These are phyloP conservation scores for Candida tibetensis DNA, from an alignment of 805 yeast species.

Conservation along the genomic window DNA sequence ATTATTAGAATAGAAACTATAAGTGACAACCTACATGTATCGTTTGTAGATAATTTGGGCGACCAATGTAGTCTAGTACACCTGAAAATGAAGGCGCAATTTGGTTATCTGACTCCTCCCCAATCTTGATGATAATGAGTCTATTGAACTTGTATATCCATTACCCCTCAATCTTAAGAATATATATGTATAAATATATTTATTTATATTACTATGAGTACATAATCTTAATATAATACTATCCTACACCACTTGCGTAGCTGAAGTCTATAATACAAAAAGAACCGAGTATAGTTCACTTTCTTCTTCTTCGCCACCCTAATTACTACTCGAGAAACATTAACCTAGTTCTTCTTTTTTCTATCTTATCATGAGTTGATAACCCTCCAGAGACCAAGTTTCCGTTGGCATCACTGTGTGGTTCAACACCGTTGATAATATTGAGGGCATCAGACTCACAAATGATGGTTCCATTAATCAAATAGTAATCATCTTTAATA, in stretches of 20 bases:
- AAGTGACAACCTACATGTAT: no score
- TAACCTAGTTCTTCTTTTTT: constrained; percentile 43
- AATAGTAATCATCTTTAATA: constrained; percentile 55
- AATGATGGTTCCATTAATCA: constrained; percentile 44
- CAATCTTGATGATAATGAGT: no score
- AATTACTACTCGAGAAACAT: constrained; percentile 32
- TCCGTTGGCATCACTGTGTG: constrained; percentile 21
- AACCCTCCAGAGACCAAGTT: constrained; percentile 19
- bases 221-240: neutral
- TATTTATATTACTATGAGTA: neutral
- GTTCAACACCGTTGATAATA: constrained; percentile 24
- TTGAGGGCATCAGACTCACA: constrained; percentile 49
- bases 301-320: no score
- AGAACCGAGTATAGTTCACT: no score
- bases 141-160: no score
- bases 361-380: constrained; percentile 32
- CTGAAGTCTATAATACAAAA: neutral
- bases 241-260: neutral
- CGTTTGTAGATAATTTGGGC: no score
- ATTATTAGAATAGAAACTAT: constrained; percentile 10
- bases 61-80: no score
- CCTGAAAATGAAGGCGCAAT: no score
- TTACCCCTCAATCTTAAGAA: no score
- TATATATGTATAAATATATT: neutral
- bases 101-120: no score